Evolutionary conservation across 1,284 basidiomycete genomes (phyloP).

Genomic region (Puccinia hordei): DNA sequence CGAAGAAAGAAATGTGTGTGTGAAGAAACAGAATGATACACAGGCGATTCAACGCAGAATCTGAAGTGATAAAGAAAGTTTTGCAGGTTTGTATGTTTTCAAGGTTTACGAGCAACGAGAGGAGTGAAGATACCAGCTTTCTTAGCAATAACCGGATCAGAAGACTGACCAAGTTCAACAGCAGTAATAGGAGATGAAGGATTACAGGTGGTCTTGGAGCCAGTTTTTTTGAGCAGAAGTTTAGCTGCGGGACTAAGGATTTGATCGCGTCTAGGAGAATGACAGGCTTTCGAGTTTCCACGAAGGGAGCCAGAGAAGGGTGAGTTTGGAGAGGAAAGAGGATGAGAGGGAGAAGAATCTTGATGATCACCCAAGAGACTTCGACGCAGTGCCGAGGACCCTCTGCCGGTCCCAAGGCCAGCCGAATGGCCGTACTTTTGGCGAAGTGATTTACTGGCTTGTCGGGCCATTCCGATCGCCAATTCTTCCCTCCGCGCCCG

Average conservation of each 20-base stretch:
- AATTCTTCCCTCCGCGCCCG: constrained; percentile 69
- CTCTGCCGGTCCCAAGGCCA: neutral
- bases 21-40: too few species aligned
- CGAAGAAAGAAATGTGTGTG: too few species aligned
- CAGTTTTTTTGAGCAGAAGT: constrained; percentile 30
- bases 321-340: neutral
- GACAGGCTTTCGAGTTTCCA: too few species aligned
- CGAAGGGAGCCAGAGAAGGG: too few species aligned
- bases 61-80: too few species aligned
- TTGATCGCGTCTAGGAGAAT: constrained; percentile 25
- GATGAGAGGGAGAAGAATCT: neutral
- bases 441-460: constrained; percentile 60
- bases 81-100: too few species aligned
- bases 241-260: constrained; percentile 45
- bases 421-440: constrained; percentile 53
- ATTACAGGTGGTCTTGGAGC: neutral
- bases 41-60: too few species aligned
- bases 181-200: neutral
- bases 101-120: neutral
- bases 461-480: constrained; percentile 73
- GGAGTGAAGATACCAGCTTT: neutral
- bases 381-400: neutral
- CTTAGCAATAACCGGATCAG: neutral
- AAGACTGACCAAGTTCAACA: neutral
- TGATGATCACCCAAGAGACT: neutral